Percentiles rank a stretch among this genome's conserved stretches.
Evolutionary conservation across 352 stramenopile genomes (phyloP).

Genomic region (Halophytophthora polymorphica): DNA sequence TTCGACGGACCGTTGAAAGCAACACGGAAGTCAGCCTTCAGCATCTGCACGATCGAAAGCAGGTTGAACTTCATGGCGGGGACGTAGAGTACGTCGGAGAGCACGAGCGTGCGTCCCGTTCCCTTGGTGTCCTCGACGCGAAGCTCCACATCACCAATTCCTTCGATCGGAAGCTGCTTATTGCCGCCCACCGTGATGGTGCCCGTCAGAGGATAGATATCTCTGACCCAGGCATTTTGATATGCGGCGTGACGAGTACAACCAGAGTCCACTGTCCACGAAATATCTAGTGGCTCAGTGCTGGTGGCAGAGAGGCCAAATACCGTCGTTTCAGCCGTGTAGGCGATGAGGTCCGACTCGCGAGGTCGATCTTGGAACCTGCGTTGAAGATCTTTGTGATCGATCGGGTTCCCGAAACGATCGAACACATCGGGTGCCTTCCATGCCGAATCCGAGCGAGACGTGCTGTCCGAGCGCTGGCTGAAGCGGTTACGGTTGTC

Average conservation of each 20-base stretch:
- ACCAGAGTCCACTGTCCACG: conserved; percentile 11
- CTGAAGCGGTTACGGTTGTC: neutral
- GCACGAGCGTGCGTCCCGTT: neutral
- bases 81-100: conserved; percentile 3
- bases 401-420: conserved; percentile 4
- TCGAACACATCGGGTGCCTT: neutral
- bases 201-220: neutral
- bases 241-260: conserved; percentile 5
- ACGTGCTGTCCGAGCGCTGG: neutral
- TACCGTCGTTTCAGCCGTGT: neutral
- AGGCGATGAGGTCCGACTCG: conserved; percentile 3
- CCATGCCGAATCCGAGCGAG: neutral
- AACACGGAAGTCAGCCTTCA: too few species aligned
- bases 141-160: conserved; percentile 5
- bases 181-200: conserved; percentile 13
- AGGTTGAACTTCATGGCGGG: conserved; percentile 16
- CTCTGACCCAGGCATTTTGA: conserved; percentile 8
- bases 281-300: neutral
- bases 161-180: conserved; percentile 3
- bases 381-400: neutral
- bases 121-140: neutral
- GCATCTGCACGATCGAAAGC: too few species aligned
- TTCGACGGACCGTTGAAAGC: too few species aligned
- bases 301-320: conserved; percentile 2
- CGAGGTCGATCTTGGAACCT: neutral